Percentiles rank a stretch among this genome's conserved stretches.
phyloP scores from a whole-genome alignment of 2,329 filamentous ascomycete genomes.

The Trematosphaeria pertusa region DNA sequence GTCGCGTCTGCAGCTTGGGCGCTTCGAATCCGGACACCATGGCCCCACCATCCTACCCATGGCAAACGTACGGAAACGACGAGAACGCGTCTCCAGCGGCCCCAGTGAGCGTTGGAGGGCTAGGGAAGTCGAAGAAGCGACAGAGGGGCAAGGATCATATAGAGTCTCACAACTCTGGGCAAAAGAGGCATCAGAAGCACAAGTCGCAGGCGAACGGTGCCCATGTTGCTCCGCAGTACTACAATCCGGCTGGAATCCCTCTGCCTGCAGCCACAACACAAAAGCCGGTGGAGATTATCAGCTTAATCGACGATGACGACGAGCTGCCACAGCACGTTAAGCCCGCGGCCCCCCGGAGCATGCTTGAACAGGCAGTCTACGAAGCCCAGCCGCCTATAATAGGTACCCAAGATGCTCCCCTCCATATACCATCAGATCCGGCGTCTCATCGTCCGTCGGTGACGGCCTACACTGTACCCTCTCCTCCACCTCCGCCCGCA shows the following conservation, averaged over 20 bases:
- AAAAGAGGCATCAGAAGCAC: constrained; percentile 2
- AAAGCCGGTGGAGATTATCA: constrained; percentile 4
- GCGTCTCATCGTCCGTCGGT: neutral
- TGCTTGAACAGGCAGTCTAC: neutral
- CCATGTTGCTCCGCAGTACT: neutral
- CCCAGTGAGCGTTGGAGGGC: neutral
- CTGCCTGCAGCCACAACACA: neutral
- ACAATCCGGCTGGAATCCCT: neutral
- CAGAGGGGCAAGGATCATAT: constrained; percentile 3
- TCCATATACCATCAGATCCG: constrained; percentile 16
- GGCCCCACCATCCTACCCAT: constrained; percentile 2
- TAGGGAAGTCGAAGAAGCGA: constrained; percentile 17
- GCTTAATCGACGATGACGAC: constrained; percentile 6
- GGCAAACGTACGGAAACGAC: constrained; percentile 6
- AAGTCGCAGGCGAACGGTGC: neutral
- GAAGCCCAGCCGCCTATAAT: neutral
- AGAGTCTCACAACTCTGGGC: neutral
- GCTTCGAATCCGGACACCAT: neutral
- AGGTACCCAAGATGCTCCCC: constrained; percentile 20
- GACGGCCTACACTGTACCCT: neutral
- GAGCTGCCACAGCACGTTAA: neutral
- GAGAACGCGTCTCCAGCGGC: constrained; percentile 5
- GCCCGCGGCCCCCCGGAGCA: neutral
- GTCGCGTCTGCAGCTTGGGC: too few relatives aligned
- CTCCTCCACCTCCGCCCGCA: neutral